phyloP scores from a whole-genome alignment of 345 rosid genomes.

The Combretum micranthum region DNA sequence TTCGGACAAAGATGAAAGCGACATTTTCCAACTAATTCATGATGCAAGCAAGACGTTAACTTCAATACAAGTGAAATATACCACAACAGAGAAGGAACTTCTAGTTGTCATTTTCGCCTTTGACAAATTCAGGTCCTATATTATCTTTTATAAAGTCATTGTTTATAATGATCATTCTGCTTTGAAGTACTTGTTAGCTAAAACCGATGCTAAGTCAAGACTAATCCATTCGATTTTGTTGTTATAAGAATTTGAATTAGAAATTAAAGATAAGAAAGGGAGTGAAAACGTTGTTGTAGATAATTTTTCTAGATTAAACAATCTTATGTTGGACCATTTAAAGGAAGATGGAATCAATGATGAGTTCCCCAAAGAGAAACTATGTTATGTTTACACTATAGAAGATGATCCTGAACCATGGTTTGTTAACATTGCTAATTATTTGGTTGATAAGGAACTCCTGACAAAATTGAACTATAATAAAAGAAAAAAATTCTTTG shows the following conservation, averaged over 20 bases:
- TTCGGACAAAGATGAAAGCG: background rate
- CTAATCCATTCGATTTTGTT: constrained; percentile 2
- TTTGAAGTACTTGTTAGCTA: background rate
- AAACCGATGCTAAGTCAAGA: background rate
- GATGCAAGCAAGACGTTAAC: background rate
- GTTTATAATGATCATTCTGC: background rate
- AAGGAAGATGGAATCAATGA: no score
- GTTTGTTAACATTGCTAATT: no score
- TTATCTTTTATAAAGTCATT: background rate
- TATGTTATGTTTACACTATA: no score
- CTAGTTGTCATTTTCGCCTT: background rate
- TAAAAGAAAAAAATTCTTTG: no score
- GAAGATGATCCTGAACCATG: no score
- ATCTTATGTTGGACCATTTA: no score
- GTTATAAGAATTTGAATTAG: constrained; percentile 2
- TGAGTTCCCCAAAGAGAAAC: no score
- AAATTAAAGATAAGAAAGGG: no score
- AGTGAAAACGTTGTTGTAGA: no score
- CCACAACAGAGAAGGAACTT: constrained; percentile 4
- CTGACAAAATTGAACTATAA: no score
- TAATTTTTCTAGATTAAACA: no score
- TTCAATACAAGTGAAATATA: background rate
- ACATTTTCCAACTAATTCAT: background rate
- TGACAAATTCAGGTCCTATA: background rate
- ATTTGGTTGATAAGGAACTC: no score